Base-by-base conservation (phyloP, 768 basidiomycete species). In the Daedaleopsis sinensis region DNA sequence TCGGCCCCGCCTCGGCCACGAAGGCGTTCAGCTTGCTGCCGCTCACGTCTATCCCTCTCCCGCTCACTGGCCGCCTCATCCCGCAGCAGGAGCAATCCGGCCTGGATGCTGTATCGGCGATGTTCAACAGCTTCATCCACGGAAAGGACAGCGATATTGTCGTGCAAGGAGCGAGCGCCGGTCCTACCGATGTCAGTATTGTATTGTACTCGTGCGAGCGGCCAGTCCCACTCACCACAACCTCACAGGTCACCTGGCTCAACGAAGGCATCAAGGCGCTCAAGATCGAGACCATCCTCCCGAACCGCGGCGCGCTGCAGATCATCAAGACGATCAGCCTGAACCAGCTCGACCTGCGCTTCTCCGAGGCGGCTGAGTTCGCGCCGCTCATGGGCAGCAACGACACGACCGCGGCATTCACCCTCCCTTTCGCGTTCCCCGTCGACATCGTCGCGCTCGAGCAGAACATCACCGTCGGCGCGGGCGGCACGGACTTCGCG, bases 81-180 rank as follows among this genome's bases (percentile, higher is more conserved):
- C 87, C 87, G 1, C 90, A 91, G 67, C 74, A 66, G 37, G 78
- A 79, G 13, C 49, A 75, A 5, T 74, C 77, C 39, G 89, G 85
- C 0, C 79, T 90, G 43, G 79, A 79, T 1, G 77, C 77, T 1
- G 84, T 91, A 8, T 90, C 89, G 0, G 70, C 74, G 12, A 77
- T 91, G 36, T 91, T 91, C 77, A 90, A 89, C 64, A 84, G 82
- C 52, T 91, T 88, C 68, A 79, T 91, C 0, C 85, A 87, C 39
- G 89, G 89, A 1, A 75, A 83, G 67, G 80, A 88, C 67, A 88
- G 84, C 62, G 70, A 80, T 59, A 80, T 90, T 19, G 68, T 75
- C 18, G 87, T 91, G 10, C 78, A 81, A 27, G 89, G 89, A 15
- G 78, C 80, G 36, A 79, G 80, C 58, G 87, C 85, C 5, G 85